Conservation (phyloP, 83 land plant genomes). For the Larix sibirica region DNA sequence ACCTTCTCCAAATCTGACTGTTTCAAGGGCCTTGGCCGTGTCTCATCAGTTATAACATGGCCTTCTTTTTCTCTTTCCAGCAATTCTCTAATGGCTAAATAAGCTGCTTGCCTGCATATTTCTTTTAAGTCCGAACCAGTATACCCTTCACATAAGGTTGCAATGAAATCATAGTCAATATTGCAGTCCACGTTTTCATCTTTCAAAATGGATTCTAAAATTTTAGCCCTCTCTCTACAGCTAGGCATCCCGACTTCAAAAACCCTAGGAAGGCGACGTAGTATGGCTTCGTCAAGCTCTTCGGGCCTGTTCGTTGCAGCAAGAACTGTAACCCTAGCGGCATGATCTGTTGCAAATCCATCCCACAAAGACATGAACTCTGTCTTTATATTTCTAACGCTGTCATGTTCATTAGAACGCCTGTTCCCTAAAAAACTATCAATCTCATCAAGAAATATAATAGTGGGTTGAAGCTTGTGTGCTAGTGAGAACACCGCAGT, state of each 20-base stretch:
- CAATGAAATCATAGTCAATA: constrained; percentile 34
- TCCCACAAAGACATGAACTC: constrained; percentile 98
- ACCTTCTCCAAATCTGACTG: constrained; percentile 30
- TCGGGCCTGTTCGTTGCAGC: constrained; percentile 54
- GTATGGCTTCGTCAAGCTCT: constrained; percentile 54
- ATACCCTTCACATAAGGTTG: constrained; percentile 35
- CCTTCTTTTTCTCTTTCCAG: constrained; percentile 30
- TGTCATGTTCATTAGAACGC: constrained; percentile 74
- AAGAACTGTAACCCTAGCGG: constrained; percentile 46
- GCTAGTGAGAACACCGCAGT: constrained; percentile 92
- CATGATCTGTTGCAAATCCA: constrained; percentile 97
- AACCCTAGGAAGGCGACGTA: constrained; percentile 42
- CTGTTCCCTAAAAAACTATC: constrained; percentile 96
- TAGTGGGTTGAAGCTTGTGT: constrained; percentile 91
- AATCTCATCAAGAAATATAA: constrained; percentile 95
- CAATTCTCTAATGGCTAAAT: constrained; percentile 39
- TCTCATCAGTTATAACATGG: not conserved
- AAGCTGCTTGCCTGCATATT: constrained; percentile 47
- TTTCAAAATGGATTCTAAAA: constrained; percentile 39
- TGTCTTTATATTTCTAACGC: constrained; percentile 82
- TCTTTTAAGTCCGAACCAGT: constrained; percentile 49
- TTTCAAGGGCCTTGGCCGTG: constrained; percentile 16
- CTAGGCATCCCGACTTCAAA: constrained; percentile 58
- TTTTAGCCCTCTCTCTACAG: constrained; percentile 36
- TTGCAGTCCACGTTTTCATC: constrained; percentile 28